Evolutionary conservation across 495 filamentous ascomycete genomes (phyloP).

Genomic region (Trichoderma parareesei): DNA sequence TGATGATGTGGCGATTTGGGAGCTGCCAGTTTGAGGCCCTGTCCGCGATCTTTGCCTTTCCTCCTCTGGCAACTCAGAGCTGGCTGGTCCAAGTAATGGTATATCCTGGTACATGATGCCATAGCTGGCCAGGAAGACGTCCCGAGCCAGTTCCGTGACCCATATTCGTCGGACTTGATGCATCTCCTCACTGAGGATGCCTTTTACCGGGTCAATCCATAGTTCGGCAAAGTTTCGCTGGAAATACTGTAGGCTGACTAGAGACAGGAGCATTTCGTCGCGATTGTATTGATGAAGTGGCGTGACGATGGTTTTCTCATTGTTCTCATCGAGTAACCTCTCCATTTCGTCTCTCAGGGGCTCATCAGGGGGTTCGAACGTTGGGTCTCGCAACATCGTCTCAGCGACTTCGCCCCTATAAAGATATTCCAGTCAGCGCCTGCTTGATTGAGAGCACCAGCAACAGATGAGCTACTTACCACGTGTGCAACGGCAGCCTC

Average conservation of each 20-base stretch:
- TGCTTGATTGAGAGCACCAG: not conserved
- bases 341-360: slow-evolving; percentile 1
- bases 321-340: not conserved
- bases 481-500: slow-evolving; percentile 1
- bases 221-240: not conserved
- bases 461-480: not conserved
- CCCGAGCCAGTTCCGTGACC: slow-evolving; percentile 5
- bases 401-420: not conserved
- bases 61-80: not conserved
- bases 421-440: not conserved
- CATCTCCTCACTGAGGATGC: not conserved
- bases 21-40: not conserved
- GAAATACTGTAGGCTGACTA: slow-evolving; percentile 5
- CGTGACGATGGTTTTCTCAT: slow-evolving; percentile 1
- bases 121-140: slow-evolving; percentile 6
- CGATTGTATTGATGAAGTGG: not conserved
- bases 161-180: not conserved
- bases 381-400: not conserved
- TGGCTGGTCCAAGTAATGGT: not conserved
- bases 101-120: slow-evolving; percentile 7
- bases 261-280: not conserved
- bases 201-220: slow-evolving; percentile 1
- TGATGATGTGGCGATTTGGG: not conserved
- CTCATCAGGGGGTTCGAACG: slow-evolving; percentile 1
- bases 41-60: not conserved